A percentile compares a stretch with the other conserved stretches of the same genome.
phyloP scores from a whole-genome alignment of 2,329 filamentous ascomycete genomes.

The Balansia obtecta region DNA sequence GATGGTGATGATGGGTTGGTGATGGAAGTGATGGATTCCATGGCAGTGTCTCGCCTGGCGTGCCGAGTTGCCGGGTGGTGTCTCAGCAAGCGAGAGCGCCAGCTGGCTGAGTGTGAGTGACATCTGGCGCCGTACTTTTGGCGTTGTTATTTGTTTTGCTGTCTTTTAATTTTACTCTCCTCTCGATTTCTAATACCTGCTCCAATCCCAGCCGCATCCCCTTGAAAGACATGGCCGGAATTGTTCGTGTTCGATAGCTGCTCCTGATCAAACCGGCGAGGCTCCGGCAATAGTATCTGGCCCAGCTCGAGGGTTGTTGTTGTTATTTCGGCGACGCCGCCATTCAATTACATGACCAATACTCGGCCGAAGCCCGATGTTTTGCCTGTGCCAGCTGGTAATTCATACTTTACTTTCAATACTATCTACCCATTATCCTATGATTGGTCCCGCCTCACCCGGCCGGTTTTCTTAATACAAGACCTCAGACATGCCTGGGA shows the following conservation, averaged over 20 bases:
- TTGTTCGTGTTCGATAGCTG: not conserved
- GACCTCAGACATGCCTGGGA: no score
- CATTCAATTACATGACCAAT: no score
- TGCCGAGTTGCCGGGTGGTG: conserved; percentile 4
- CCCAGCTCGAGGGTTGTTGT: not conserved
- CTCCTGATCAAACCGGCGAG: no score
- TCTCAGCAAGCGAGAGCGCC: not conserved
- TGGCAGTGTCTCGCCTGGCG: not conserved
- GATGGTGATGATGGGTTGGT: no score
- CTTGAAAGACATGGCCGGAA: not conserved
- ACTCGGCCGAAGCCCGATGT: not conserved
- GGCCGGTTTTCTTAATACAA: no score
- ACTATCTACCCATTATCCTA: no score
- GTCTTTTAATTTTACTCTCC: no score
- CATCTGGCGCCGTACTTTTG: no score
- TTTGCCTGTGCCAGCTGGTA: not conserved
- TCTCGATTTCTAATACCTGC: not conserved
- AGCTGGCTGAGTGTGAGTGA: no score
- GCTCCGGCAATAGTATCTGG: not conserved
- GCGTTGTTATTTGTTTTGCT: no score
- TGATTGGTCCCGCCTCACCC: not conserved
- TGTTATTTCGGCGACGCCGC: not conserved
- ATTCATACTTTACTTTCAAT: no score
- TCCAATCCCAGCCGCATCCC: not conserved
- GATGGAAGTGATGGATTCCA: no score